Base-by-base conservation (phyloP, 1,284 basidiomycete species). In the Cryptococcus wingfieldii region DNA sequence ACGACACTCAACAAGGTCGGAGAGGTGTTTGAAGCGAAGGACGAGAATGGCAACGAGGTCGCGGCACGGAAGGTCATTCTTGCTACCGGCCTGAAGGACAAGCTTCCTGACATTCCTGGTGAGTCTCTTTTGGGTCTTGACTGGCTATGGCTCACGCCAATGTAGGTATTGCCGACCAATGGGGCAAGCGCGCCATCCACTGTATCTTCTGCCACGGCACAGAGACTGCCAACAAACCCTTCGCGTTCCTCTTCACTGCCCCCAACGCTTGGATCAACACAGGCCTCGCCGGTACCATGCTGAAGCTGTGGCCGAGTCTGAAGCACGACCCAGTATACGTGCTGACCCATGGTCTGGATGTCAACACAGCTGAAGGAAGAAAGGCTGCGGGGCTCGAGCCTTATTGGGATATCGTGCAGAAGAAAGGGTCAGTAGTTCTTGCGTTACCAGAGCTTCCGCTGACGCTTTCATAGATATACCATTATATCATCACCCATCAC, bases 181-280 rank as follows among this genome's bases (percentile, higher is more conserved):
- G 68, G 68, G 68, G 68, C 31, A 55, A 42, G 25, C 61, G 63
- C 28, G 59, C 58, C 5, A 60, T 68, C 38, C 68, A 70, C 53
- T 70, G 68, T 48, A 58, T 68, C 23, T 70, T 65, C 56, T 70
- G 68, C 58, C 67, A 70, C 58, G 68, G 68, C 23, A 68, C 66
- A 44, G 68, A 70, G 49, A 70, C 66, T 9, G 55, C 56, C 10
- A 42, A 57, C 18, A 34, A 55, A n/a, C 60, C 63, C 18, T 60
- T 70, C 47, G 68, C 61, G 2, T 66, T 65, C 54, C 59, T 70
- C 31, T 49, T 65, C 44, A 62, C 59, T 18, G 37, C 55, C 12
- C 25, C 51, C n/a, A 58, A 55, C 19, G 39, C 49, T 12, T 23
- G 27, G 2, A 51, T 58, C 38, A 68, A 66, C 47, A 45, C 56